phyloP scores from a whole-genome alignment of 768 basidiomycete species.

The Calocybe cyanea region DNA sequence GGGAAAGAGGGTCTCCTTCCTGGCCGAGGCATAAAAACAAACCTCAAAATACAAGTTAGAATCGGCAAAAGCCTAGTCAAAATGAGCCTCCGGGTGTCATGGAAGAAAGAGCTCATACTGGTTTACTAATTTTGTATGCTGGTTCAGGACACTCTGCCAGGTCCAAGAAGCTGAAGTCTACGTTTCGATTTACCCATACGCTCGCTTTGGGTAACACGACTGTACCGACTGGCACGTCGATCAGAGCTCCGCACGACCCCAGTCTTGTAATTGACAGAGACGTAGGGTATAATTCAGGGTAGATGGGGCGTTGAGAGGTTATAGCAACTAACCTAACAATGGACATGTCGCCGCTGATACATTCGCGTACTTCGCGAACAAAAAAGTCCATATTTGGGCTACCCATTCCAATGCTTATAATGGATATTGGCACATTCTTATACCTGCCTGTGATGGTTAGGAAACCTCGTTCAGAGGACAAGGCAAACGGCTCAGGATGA shows the following conservation, averaged over 20 bases:
- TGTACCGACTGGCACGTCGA: constrained; percentile 68
- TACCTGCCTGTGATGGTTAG: constrained; percentile 68
- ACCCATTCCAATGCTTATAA: constrained; percentile 84
- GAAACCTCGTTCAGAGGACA: constrained; percentile 74
- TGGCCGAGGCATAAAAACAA: constrained; percentile 16
- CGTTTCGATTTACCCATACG: constrained; percentile 67
- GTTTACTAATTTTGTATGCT: constrained; percentile 68
- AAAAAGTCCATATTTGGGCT: constrained; percentile 83
- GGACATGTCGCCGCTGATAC: constrained; percentile 57
- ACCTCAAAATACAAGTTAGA: constrained; percentile 47
- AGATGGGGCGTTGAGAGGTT: background rate
- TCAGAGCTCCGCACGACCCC: constrained; percentile 77
- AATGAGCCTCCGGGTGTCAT: constrained; percentile 12
- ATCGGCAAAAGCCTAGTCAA: constrained; percentile 56
- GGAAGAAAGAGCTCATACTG: constrained; percentile 32
- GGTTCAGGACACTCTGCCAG: constrained; percentile 35
- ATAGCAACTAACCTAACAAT: constrained; percentile 39
- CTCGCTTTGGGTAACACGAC: constrained; percentile 69
- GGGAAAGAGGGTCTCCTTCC: too few species aligned
- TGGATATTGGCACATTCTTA: constrained; percentile 58
- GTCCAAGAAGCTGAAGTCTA: constrained; percentile 69
- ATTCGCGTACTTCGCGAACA: constrained; percentile 75
- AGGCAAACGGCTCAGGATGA: constrained; percentile 53
- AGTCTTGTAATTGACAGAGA: constrained; percentile 39
- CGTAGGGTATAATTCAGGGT: constrained; percentile 7